Evolutionary conservation across 176 grass and related monocot genomes (phyloP).

Genomic region (Metroxylon sagu): DNA sequence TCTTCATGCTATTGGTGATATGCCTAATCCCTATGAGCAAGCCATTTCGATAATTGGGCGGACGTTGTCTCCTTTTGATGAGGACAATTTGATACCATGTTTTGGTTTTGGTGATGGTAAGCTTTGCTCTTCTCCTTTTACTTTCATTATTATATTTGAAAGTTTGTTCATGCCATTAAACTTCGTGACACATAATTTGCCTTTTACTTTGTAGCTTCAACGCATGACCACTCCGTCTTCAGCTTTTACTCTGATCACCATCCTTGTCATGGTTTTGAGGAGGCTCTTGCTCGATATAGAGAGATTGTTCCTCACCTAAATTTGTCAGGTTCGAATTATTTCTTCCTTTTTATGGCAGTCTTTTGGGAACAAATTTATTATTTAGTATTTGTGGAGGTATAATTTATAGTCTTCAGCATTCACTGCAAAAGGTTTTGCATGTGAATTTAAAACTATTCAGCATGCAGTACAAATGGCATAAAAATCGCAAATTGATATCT

Average conservation of each 20-base stretch:
- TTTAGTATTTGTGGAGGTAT: too few species aligned
- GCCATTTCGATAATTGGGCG: constrained; percentile 96
- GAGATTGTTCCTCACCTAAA: constrained; percentile 69
- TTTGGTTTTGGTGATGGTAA: constrained; percentile 98
- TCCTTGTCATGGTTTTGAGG: constrained; percentile 80
- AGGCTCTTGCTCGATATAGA: constrained; percentile 71
- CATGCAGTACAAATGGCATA: too few species aligned
- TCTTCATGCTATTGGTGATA: constrained; percentile 59
- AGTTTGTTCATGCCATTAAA: constrained; percentile 3
- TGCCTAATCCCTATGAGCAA: constrained; percentile 86
- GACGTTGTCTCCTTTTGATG: constrained; percentile 93
- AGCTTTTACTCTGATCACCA: constrained; percentile 67
- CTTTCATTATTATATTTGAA: constrained; percentile 9
- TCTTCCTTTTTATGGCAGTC: neutral
- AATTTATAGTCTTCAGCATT: too few species aligned
- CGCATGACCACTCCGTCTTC: constrained; percentile 75
- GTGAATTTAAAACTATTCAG: too few species aligned
- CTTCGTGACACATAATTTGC: constrained; percentile 8
- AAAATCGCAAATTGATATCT: too few species aligned
- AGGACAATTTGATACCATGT: constrained; percentile 97
- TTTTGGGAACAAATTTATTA: too few species aligned
- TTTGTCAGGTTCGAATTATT: constrained; percentile 57
- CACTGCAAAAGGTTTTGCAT: too few species aligned
- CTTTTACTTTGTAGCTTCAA: constrained; percentile 46
- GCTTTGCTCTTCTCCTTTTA: constrained; percentile 1